Evolutionary conservation across 495 filamentous ascomycete genomes (phyloP), one percentile per base, ranked within the genome.

Genomic region (Aspergillus cristatus): DNA sequence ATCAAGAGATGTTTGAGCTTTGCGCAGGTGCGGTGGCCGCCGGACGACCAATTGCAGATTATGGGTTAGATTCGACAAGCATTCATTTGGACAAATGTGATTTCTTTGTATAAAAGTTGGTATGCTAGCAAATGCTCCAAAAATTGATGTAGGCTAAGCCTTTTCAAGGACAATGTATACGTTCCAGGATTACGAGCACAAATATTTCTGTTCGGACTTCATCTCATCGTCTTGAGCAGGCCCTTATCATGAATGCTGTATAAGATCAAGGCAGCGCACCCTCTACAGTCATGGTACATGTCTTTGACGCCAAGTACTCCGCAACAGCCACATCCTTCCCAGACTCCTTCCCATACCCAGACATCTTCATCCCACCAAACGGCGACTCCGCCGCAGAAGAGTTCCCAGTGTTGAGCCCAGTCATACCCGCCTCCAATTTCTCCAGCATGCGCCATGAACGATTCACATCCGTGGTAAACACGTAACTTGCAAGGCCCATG

Each of bases 1-100:
- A 97, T 98, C 56, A 98, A 98, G 70, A 71, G 91, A 35, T 97
- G 90, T 56, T 60, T 98, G 48, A 95, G 86, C 45, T 98, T 95
- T 70, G 89, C 91, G 18, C 91, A 98, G 67, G 86, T 88, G 14
- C 75, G 91, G 47, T 98, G 91, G 91, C 85, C 86, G 32, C 93
- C 91, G 8, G 82, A 91, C 54, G 90, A 98, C 68, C 70, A 84
- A 38, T 66, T 84, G 55, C 91, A 98, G 70, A 60, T 98, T 45
- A 98, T 98, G 91, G 93, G 91, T n/a, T 95, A 68, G 38, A 32
- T 16, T 8, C n/a, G n/a, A n/a, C n/a, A n/a, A n/a, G n/a, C n/a
- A n/a, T n/a, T n/a, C n/a, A n/a, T n/a, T n/a, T n/a, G n/a, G n/a
- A n/a, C n/a, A n/a, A n/a, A n/a, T n/a, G n/a, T n/a, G n/a, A n/a